Evolutionary conservation across 805 yeast species (phyloP), one percentile per base, ranked within the genome.

Genomic region (Tetrapisispora taiwanensis): DNA sequence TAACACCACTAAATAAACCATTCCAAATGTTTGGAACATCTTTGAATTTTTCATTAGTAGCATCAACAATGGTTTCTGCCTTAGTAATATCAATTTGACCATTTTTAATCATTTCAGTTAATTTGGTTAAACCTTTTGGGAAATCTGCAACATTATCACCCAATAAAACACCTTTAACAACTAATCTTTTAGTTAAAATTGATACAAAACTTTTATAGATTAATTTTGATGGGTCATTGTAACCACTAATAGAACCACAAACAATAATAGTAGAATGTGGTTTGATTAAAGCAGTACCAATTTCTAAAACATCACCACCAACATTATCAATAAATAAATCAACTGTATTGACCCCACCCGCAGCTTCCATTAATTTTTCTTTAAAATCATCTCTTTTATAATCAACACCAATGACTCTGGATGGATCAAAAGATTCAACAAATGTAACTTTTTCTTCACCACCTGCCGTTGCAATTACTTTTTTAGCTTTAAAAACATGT

Each of bases 211-310:
- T 66, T 30, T 60, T 59, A 52, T 75, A 67, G 1, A 55, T 62
- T 18, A 59, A 53, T 42, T 66, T 63, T 9, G 54, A 53, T 12
- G 52, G 46, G 48, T 72, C 72, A 54, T 78, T 75, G 59, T 78
- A 79, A 41, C 76, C 75, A 28, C 83, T 62, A 48, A 80, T 76
- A 13, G 79, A 70, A 48, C 86, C 86, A 63, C 83, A 77, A n/a
- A 77, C 79, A 44, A 78, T 56, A 34, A 81, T 62, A 30, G 58
- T 63, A 36, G 76, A 79, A 33, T 55, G 58, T 7, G 56, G 58
- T 49, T 67, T 74, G 47, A 65, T 39, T 41, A 54, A 44, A 12
- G 47, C 46, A 46, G 70, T 54, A 42, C 73, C 72, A 22, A 65
- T 58, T 50, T 73, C 76, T 53, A 79, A 66, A 18, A 74, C 67